phyloP scores from a whole-genome alignment of 371 early-diverging fungal genomes.

The Thermomucor indicae-seudaticae region DNA sequence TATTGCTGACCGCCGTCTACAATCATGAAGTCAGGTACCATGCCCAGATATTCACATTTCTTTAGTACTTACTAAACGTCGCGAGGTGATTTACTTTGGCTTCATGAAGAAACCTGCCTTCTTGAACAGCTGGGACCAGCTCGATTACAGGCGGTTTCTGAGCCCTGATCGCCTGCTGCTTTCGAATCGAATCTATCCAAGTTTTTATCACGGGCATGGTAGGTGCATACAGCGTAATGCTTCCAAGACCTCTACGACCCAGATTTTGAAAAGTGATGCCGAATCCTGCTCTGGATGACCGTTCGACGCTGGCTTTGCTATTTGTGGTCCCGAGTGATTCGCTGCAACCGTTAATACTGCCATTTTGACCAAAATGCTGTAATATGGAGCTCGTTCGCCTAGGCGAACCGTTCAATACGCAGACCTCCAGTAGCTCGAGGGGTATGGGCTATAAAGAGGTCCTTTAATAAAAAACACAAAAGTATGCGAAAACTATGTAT shows the following conservation, averaged over 20 bases:
- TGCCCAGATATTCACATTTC: too few relatives aligned
- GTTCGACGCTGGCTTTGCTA: too few relatives aligned
- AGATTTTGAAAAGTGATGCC: constrained; percentile 76
- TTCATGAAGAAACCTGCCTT: constrained; percentile 12
- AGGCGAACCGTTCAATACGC: constrained; percentile 6
- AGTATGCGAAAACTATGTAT: not conserved
- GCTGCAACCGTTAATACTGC: too few relatives aligned
- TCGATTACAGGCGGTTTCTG: constrained; percentile 59
- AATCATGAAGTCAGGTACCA: not conserved
- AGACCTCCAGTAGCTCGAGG: constrained; percentile 54
- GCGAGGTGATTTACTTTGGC: constrained; percentile 32
- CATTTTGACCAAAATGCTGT: constrained; percentile 32
- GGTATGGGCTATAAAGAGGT: constrained; percentile 61
- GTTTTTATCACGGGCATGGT: constrained; percentile 72
- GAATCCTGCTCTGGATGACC: too few relatives aligned
- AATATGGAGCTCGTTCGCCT: constrained; percentile 36
- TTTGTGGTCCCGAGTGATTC: too few relatives aligned
- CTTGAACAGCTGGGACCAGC: constrained; percentile 29
- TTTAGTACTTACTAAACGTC: constrained; percentile 33
- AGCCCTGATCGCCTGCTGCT: constrained; percentile 58
- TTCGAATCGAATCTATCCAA: constrained; percentile 80
- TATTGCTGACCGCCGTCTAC: constrained; percentile 39
- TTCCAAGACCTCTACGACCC: constrained; percentile 57
- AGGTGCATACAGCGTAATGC: constrained; percentile 68
- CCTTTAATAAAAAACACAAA: not conserved